Evolutionary conservation across 495 filamentous ascomycete genomes (phyloP).

Genomic region (Letharia columbiana): DNA sequence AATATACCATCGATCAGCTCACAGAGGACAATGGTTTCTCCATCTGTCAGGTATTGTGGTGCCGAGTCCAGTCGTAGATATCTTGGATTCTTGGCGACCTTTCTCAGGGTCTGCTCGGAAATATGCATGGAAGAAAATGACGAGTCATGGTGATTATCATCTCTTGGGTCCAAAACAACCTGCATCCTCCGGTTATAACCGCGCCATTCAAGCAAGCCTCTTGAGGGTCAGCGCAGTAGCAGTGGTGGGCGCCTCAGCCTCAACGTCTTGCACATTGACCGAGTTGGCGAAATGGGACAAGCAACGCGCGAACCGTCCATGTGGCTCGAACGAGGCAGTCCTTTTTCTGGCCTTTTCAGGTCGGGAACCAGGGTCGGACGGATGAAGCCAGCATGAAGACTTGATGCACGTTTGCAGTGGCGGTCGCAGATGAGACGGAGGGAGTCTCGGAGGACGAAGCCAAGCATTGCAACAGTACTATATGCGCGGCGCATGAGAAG

Average conservation of each 20-base stretch:
- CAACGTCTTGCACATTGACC: conserved; percentile 1
- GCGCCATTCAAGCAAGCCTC: background rate
- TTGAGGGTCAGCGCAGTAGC: background rate
- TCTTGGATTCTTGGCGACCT: background rate
- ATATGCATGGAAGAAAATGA: background rate
- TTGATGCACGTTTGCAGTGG: background rate
- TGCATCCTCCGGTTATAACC: background rate
- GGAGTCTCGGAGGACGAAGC: background rate
- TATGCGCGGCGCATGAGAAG: background rate
- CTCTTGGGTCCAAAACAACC: background rate
- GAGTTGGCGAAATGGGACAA: background rate
- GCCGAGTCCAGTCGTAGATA: background rate
- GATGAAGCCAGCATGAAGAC: background rate
- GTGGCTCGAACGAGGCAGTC: background rate
- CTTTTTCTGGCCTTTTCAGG: background rate
- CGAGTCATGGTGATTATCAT: background rate
- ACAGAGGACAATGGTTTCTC: background rate
- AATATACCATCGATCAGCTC: background rate
- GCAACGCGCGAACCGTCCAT: background rate
- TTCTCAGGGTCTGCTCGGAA: conserved; percentile 2
- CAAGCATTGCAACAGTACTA: background rate
- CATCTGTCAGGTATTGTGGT: background rate
- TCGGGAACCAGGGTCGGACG: background rate
- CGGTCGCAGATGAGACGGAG: background rate
- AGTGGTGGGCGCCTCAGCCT: background rate